A percentile compares a stretch with the other conserved stretches of the same genome.
These are phyloP conservation scores for Mycena crocata DNA, from an alignment of 768 basidiomycete species.

Conservation along the genomic window DNA sequence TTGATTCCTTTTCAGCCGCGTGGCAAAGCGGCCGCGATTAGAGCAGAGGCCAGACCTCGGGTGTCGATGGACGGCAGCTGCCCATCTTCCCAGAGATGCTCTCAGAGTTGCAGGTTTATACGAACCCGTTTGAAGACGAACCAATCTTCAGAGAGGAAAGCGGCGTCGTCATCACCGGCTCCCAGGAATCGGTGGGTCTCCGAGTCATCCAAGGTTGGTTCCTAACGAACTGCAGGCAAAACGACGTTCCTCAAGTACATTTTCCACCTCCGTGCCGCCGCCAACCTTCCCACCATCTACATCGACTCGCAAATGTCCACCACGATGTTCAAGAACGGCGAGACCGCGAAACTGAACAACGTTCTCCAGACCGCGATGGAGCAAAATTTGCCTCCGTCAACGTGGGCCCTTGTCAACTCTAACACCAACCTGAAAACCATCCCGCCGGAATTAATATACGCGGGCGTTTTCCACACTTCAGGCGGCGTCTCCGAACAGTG, in stretches of 20 bases:
- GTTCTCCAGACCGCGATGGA: not conserved
- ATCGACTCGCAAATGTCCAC: not conserved
- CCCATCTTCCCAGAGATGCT: not conserved
- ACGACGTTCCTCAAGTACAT: not conserved
- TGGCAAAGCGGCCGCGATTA: not conserved
- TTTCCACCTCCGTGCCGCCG: not conserved
- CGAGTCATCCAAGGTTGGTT: not conserved
- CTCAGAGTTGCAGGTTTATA: not conserved
- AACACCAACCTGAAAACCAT: not conserved
- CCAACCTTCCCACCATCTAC: not conserved
- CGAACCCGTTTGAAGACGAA: not conserved
- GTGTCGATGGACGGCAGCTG: not conserved
- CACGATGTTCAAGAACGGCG: not conserved
- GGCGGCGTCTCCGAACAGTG: not conserved
- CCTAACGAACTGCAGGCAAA: not conserved
- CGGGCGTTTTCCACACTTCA: not conserved
- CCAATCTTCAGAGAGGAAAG: not conserved
- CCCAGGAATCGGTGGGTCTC: not conserved
- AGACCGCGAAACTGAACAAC: not conserved
- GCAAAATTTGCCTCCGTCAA: not conserved
- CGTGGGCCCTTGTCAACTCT: not conserved
- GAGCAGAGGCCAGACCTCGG: not conserved
- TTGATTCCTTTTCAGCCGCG: not conserved
- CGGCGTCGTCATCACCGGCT: not conserved
- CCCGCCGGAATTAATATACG: not conserved